Base-by-base conservation (phyloP, 164 flowering plant species). In the Nymphaea colorata region DNA sequence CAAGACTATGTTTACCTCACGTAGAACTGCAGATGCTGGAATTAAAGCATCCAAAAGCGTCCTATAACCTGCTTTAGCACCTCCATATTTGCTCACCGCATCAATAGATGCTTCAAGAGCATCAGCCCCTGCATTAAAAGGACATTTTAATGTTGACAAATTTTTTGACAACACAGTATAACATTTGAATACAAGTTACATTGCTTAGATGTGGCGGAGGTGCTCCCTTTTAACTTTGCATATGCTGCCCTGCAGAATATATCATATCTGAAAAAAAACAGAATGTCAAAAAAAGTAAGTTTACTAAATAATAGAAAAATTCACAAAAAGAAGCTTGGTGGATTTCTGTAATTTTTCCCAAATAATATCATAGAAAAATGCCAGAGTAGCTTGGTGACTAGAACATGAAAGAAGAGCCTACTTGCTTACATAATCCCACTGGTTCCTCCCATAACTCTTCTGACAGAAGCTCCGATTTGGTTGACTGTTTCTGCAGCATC, bases 381-480 rank as follows among this genome's bases (percentile, higher is more conserved):
- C 36, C 36, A 25, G 36, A 25, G 36, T 25, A 25, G 36, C 36
- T 25, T 25, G 36, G 36, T 25, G 36, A 25, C 36, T 25, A 25
- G 36, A 25, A 25, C 36, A 25, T 25, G 36, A 25, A 25, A 25
- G 36, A 25, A 25, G 36, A 25, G 36, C 36, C 36, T 25, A 25
- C 36, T 25, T 59, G 36, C 42, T 42, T 87, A 94, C 97, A 94
- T 65, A 79, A 91, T 86, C 59, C 98, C 98, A 79, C 98, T 94
- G 63, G 97, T 91, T 74, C 98, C 97, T 74, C 98, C 98, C 98
- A 91, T 94, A 43, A 84, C 90, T 83, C 91, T 83, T 75, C 85
- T 73, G 68, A 89, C 76, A 67, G 98, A 87, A 68, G 84, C 74
- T 75, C 89, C 93, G 73, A 94, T 89, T 75, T 87, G 91, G 70